Evolutionary conservation across 495 filamentous ascomycete genomes (phyloP), one percentile per base, ranked within the genome.

Genomic region (Bryoglossum gracile): DNA sequence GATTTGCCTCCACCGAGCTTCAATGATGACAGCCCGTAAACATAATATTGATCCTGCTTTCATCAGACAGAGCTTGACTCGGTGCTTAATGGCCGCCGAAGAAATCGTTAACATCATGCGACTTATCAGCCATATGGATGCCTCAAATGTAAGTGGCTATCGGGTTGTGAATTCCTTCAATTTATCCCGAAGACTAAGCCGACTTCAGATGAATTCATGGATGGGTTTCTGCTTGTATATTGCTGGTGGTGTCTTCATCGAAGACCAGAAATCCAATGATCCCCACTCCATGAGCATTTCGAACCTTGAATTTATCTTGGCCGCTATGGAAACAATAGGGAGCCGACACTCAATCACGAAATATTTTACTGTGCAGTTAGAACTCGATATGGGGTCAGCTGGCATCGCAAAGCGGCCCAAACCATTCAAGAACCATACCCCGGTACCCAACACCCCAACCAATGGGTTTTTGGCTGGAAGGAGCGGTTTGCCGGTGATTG

Each of bases 201-300:
- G n/a, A n/a, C n/a, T n/a, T n/a, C 36, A 97, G 92, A 85, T 95
- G 81, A 95, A 95, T 55, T 88, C 89, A 0, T 96, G 94, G 63
- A 83, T 92, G 56, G 85, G 89, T 1, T 98, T 97, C 65, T 95
- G 89, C 58, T 73, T 98, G 34, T 98, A 95, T 62, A 87, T 96
- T 28, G 82, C 89, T 6, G 89, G 88, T 23, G 79, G 94, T 8
- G 90, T 97, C 0, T 95, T 97, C 53, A 83, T 96, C 4, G 89
- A 96, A 59, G 94, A 94, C 57, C 70, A 94, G 1, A 95, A 89
- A 66, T 86, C 81, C 24, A 75, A 81, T 9, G 86, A 87, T 2
- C 78, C 87, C 28, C 87, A 95, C 56, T 75, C 81, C 32, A 81
- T 87, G 50, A 82, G 85, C 26, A 73, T 76, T 10, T 80, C 85